A percentile compares a stretch with the other conserved stretches of the same genome.
phyloP scores from a whole-genome alignment of 2,329 filamentous ascomycete species.

The Cercospora beticola region DNA sequence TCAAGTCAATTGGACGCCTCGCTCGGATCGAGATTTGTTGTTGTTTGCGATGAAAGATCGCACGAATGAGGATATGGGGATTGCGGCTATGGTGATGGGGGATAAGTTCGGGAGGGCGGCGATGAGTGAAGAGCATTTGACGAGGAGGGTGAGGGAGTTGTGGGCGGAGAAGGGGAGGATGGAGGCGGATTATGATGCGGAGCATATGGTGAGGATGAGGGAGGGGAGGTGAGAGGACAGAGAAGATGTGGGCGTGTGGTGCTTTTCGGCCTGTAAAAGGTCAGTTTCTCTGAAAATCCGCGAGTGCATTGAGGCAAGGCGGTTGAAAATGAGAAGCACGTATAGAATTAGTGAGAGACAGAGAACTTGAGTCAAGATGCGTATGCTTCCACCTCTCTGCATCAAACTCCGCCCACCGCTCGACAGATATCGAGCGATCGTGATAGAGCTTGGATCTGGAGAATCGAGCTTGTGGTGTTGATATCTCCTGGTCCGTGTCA shows the following conservation, averaged over 20 bases:
- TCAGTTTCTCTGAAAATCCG: background rate
- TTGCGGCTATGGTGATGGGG: background rate
- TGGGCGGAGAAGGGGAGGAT: slow-evolving; percentile 1
- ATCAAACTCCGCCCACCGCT: background rate
- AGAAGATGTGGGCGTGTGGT: background rate
- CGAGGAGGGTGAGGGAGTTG: background rate
- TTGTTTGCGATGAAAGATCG: background rate
- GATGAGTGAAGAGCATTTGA: background rate
- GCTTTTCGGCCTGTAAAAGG: background rate
- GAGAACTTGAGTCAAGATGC: background rate
- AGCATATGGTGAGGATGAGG: slow-evolving; percentile 2
- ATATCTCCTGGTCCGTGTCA: background rate
- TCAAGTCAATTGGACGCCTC: background rate
- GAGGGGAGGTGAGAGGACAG: background rate
- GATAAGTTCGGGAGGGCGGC: background rate
- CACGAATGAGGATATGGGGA: background rate
- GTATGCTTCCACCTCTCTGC: background rate
- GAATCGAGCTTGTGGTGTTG: background rate
- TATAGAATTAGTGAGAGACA: background rate
- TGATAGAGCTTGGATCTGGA: background rate
- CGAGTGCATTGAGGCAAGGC: background rate
- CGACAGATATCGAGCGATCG: background rate
- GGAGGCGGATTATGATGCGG: slow-evolving; percentile 3
- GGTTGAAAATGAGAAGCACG: background rate
- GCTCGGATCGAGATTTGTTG: background rate